These are phyloP conservation scores for Parastagonospora avenae DNA, from an alignment of 2,329 filamentous ascomycete genomes.

Conservation along the genomic window DNA sequence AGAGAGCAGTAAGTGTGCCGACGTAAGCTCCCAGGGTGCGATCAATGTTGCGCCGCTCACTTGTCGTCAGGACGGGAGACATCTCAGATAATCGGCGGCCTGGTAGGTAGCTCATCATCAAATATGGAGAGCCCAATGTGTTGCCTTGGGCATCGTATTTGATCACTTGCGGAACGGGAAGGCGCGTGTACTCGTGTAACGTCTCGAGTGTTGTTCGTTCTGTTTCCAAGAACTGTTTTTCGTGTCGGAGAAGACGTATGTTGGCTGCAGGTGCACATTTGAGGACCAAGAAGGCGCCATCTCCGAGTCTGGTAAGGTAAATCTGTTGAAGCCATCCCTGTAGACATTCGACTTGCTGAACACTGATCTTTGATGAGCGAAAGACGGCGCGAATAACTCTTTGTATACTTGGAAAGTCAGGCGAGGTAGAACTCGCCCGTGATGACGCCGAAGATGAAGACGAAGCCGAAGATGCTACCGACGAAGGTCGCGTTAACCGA, in stretches of 20 bases:
- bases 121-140: conserved; percentile 36
- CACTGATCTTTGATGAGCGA: conserved; percentile 35
- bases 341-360: conserved; percentile 44
- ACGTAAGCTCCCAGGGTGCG: conserved; percentile 48
- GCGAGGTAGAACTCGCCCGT: conserved; percentile 31
- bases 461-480: conserved; percentile 23
- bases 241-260: conserved; percentile 50
- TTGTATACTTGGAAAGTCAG: conserved; percentile 44
- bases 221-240: conserved; percentile 48
- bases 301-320: conserved; percentile 48
- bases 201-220: conserved; percentile 48
- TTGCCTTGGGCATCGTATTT: conserved; percentile 43
- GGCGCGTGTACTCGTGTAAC: conserved; percentile 40
- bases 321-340: conserved; percentile 47
- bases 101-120: conserved; percentile 41
- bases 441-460: conserved; percentile 13
- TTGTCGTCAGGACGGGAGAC: conserved; percentile 36
- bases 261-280: conserved; percentile 48
- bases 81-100: conserved; percentile 43
- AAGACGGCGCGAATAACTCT: conserved; percentile 38
- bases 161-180: conserved; percentile 49
- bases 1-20: conserved; percentile 52
- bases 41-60: conserved; percentile 47
- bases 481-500: conserved; percentile 28
- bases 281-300: conserved; percentile 48